Conservation (phyloP, 257 asterid genomes). For the Salvia rosmarinus region DNA sequence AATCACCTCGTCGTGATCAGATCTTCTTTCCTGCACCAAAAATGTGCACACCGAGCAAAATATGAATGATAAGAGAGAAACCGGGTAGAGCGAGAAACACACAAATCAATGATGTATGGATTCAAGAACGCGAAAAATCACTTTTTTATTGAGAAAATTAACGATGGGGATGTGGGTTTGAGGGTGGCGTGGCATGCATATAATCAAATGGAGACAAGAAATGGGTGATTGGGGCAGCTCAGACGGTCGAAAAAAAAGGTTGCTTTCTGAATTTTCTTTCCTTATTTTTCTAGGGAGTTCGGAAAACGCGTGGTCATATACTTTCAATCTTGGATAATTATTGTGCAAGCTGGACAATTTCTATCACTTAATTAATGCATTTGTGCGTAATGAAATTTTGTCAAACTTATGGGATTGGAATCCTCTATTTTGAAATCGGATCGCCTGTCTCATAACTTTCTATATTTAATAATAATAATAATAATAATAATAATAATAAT, state of each 20-base stretch:
- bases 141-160: neutral
- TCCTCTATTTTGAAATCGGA: no score
- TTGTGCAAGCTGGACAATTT: no score
- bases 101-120: neutral
- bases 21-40: slow-evolving; percentile 22
- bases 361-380: no score
- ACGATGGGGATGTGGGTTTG: neutral
- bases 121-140: neutral
- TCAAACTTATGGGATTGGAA: no score
- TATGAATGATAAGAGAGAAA: neutral
- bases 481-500: no score
- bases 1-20: slow-evolving; percentile 30
- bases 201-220: slow-evolving; percentile 18
- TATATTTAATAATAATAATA: no score
- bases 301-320: neutral
- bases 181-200: neutral
- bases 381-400: no score
- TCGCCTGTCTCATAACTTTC: no score
- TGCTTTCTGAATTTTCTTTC: slow-evolving; percentile 13
- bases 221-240: neutral
- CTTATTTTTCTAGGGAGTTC: slow-evolving; percentile 24
- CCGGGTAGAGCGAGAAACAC: slow-evolving; percentile 10
- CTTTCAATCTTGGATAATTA: neutral
- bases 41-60: slow-evolving; percentile 11
- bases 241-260: neutral